These are phyloP conservation scores for Apium graveolens DNA, from an alignment of 129 eudicot species.

Conservation along the genomic window DNA sequence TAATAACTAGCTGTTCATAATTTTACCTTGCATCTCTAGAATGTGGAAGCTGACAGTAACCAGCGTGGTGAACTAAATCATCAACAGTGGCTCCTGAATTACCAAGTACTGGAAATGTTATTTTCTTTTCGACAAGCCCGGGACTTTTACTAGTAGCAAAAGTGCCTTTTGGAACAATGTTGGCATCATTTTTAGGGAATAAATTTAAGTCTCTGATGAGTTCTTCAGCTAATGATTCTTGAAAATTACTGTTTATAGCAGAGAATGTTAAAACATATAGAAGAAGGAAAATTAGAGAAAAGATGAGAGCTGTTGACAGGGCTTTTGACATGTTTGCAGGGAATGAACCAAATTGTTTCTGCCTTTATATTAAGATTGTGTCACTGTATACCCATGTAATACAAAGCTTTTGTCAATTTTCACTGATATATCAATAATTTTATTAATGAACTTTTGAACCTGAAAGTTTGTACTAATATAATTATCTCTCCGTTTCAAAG, in stretches of 20 bases:
- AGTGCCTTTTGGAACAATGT: constrained; percentile 21
- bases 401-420: no score
- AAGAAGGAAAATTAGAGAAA: constrained; percentile 18
- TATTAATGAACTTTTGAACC: no score
- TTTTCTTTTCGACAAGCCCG: neutral
- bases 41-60: constrained; percentile 12
- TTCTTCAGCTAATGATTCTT: constrained; percentile 35
- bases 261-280: constrained; percentile 14
- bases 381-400: no score
- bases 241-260: constrained; percentile 27
- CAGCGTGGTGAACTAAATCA: constrained; percentile 36
- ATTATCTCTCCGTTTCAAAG: no score
- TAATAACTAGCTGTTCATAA: neutral
- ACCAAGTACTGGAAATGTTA: neutral
- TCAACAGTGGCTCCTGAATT: neutral
- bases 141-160: neutral
- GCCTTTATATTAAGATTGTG: no score
- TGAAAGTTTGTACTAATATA: no score
- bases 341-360: no score
- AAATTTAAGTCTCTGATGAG: constrained; percentile 58
- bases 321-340: no score
- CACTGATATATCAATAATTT: no score
- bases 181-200: constrained; percentile 52
- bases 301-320: constrained; percentile 13
- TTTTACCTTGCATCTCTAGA: neutral